Evolutionary conservation across 78 protist genomes (phyloP).

Genomic region (Protostelium mycophagum): DNA sequence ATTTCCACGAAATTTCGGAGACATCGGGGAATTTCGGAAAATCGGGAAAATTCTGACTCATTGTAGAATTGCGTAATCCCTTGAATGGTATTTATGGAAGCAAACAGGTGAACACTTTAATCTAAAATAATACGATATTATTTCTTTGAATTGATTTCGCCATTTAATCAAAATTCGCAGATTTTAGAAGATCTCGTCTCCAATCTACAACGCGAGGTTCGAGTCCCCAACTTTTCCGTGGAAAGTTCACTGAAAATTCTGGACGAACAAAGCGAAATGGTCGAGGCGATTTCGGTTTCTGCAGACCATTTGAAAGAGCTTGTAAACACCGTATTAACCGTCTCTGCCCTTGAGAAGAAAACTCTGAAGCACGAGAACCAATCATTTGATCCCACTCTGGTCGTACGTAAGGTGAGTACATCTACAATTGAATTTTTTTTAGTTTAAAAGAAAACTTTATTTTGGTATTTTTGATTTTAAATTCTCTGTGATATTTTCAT

Average conservation of each 20-base stretch:
- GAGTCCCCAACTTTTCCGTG: neutral
- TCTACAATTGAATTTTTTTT: too few relatives aligned
- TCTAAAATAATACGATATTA: too few relatives aligned
- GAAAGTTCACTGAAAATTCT: too few relatives aligned
- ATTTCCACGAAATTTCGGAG: neutral
- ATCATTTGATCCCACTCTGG: neutral
- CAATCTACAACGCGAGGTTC: too few relatives aligned
- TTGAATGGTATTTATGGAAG: neutral
- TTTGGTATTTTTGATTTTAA: too few relatives aligned
- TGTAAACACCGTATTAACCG: neutral
- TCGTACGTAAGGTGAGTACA: neutral
- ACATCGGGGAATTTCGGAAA: neutral
- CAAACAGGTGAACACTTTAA: too few relatives aligned
- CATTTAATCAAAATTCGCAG: too few relatives aligned
- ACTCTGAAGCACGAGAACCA: neutral
- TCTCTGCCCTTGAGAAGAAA: neutral
- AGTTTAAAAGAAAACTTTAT: too few relatives aligned
- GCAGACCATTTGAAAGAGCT: neutral
- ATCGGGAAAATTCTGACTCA: neutral
- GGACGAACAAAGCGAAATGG: neutral
- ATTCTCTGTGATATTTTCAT: neutral
- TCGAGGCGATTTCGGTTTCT: neutral
- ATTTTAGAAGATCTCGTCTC: too few relatives aligned
- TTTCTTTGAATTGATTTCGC: too few relatives aligned
- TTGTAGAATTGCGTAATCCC: neutral